Base-by-base conservation (phyloP, 2,329 filamentous ascomycete genomes). In the Fusarium tuaranense region DNA sequence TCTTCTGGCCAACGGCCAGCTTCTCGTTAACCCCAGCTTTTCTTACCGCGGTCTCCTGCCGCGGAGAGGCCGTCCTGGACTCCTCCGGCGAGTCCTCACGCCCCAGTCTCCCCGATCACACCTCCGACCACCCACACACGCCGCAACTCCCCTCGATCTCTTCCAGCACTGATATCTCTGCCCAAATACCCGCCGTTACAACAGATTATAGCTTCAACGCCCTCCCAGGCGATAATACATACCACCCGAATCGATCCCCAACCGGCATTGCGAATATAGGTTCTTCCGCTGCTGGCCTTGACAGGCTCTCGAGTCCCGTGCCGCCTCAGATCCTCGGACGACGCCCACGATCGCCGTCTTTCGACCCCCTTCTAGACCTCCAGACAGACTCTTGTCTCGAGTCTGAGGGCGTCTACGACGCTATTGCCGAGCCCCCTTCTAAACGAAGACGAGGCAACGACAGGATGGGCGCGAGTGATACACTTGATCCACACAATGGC, bases 41-140 rank as follows among this genome's bases (percentile, higher is more conserved):
- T 77, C 68, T 70, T 51, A 78, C 83, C 82, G 84, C 83, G 83
- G 84, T 81, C 70, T 75, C 71, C 72, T 76, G 76, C 83, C 83
- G 84, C 84, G 82, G 79, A 82, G 77, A 82, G 80, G 80, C 78
- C 83, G 83, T 83, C 78, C 83, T 85, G 84, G 84, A 85, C 79
- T 78, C 80, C 76, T 81, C 78, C 76, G 75, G 78, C 76, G 71
- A 82, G 74, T 79, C 76, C 77, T 81, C 79, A 77, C 79, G 74
- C 76, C 77, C 78, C 79, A 76, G 77, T 69, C 79, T 72, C 74
- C 78, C 80, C 80, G 76, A 78, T 67, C 73, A 79, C 78, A 75
- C 88, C 87, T 85, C 92, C 90, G 92, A 92, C 91, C 84, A 88
- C 87, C 89, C 90, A 88, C 83, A 88, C 85, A 87, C 85, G 82